Evolutionary conservation across 306 rosid genomes (phyloP), one percentile per base, ranked within the genome.

Genomic region (Lathyrus aphaca): DNA sequence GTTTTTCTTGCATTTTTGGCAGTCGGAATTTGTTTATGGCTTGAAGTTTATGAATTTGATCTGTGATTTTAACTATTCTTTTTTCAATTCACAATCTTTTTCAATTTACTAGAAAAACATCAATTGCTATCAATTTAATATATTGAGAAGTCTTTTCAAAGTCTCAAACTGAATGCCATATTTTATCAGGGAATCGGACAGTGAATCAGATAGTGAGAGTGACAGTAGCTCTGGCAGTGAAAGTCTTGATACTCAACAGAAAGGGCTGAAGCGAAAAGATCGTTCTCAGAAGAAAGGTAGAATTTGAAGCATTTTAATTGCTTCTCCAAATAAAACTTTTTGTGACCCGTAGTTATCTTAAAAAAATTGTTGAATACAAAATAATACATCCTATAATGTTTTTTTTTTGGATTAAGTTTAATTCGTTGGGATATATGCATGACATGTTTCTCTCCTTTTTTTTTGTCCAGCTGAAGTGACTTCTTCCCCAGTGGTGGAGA

Each of bases 161-260:
- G 64, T 46, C 45, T 53, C 11, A 16, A 16, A 27, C 19, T 72
- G 46, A 74, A 46, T 74, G 37, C 59, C 57, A n/a, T 61, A 10
- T 72, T 62, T 14, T 75, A 38, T 44, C 15, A 92, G 98, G 90
- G 87, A 83, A 14, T 83, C 81, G 1, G 85, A 49, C 42, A 79
- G 86, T 9, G 89, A 89, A 77, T 75, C 98, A 21, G 96, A 83
- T 19, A 82, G 83, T 64, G 95, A 85, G 68, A 83, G 78, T 74
- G 66, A 71, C 49, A 79, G 86, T 59, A 71, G 72, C 73, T 78
- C 87, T 60, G 89, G 71, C 39, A 72, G 66, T 75, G 83, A 77
- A 82, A 78, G 74, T 54, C 66, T 66, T 61, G 86, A 67, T 74
- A 68, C 44, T 53, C 81, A 67, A 56, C 82, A 60, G 71, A 87